Evolutionary conservation across 2,329 filamentous ascomycete genomes (phyloP).

Genomic region (Colletotrichum lindemuthianum): DNA sequence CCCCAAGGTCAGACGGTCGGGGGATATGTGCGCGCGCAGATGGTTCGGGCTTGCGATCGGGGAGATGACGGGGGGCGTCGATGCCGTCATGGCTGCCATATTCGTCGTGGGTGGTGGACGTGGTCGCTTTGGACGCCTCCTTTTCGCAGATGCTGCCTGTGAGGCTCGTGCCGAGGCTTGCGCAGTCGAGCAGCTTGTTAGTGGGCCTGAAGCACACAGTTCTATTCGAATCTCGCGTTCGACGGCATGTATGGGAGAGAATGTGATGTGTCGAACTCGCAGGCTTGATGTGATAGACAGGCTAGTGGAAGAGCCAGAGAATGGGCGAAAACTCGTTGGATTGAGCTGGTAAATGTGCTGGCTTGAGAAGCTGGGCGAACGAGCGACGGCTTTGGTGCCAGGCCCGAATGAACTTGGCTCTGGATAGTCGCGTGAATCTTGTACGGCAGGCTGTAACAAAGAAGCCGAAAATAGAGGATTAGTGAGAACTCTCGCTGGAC

Average conservation of each 20-base stretch:
- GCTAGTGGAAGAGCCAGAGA: background rate
- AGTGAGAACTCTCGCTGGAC: conserved; percentile 7
- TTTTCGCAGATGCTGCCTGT: background rate
- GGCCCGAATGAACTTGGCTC: background rate
- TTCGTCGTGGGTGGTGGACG: background rate
- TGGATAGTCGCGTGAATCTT: conserved; percentile 5
- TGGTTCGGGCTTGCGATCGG: conserved; percentile 41
- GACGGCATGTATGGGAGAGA: too few relatives aligned
- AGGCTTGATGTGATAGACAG: background rate
- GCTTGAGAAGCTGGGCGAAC: background rate
- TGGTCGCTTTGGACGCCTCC: background rate
- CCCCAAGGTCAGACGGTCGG: conserved; percentile 42
- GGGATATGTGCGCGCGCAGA: conserved; percentile 45
- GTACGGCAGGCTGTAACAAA: conserved; percentile 15
- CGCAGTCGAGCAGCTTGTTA: background rate
- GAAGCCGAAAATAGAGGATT: conserved; percentile 12
- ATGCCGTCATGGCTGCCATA: conserved; percentile 35
- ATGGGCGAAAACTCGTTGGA: too few relatives aligned
- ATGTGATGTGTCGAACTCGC: too few relatives aligned
- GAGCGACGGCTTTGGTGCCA: background rate
- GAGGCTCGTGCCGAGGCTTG: background rate
- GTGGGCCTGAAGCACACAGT: background rate
- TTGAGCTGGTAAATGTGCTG: too few relatives aligned
- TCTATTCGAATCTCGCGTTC: background rate
- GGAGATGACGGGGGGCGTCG: conserved; percentile 45